Conservation (phyloP, 352 stramenopile genomes). For the Phytopythium delawarense region DNA sequence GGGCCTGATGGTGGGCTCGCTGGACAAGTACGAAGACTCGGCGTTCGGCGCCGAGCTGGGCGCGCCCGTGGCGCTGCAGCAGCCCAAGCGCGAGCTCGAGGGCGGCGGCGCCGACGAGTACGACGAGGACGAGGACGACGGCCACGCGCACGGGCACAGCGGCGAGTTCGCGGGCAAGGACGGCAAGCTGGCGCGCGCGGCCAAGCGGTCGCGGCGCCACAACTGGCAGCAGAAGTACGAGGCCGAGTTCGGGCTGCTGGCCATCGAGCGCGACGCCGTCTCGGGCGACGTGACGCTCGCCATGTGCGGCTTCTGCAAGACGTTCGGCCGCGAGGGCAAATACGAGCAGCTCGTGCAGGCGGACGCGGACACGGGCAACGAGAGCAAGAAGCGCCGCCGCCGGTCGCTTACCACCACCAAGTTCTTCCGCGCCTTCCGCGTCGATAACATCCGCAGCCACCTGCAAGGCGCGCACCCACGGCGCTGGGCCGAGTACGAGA, state of each 20-base stretch:
- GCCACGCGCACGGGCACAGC: constrained; percentile 3
- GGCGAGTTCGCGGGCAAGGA: constrained; percentile 20
- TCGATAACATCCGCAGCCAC: constrained; percentile 87
- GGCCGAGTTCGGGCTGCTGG: constrained; percentile 71
- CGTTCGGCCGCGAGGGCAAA: constrained; percentile 72
- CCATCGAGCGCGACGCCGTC: constrained; percentile 60
- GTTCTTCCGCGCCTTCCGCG: constrained; percentile 81
- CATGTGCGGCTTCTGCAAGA: constrained; percentile 84
- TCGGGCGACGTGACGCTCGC: constrained; percentile 71
- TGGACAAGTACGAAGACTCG: constrained; percentile 30
- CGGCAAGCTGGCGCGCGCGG: constrained; percentile 22
- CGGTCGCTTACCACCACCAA: constrained; percentile 82
- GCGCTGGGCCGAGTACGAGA: constrained; percentile 74
- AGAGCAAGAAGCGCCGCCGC: constrained; percentile 70
- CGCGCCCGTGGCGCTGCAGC: constrained; percentile 17
- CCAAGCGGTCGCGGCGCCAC: constrained; percentile 59
- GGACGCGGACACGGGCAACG: constrained; percentile 43
- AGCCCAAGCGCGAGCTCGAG: constrained; percentile 40
- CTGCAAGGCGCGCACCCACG: constrained; percentile 69
- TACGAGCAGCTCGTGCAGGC: constrained; percentile 65
- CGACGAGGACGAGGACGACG: constrained; percentile 41
- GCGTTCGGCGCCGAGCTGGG: constrained; percentile 35
- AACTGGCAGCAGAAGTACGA: constrained; percentile 83
- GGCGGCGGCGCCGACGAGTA: constrained; percentile 26
- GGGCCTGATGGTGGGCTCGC: constrained; percentile 20